A percentile compares a stretch with the other conserved stretches of the same genome.
These are phyloP conservation scores for Lactifluus piperatus DNA, from an alignment of 768 basidiomycete genomes.

Conservation along the genomic window DNA sequence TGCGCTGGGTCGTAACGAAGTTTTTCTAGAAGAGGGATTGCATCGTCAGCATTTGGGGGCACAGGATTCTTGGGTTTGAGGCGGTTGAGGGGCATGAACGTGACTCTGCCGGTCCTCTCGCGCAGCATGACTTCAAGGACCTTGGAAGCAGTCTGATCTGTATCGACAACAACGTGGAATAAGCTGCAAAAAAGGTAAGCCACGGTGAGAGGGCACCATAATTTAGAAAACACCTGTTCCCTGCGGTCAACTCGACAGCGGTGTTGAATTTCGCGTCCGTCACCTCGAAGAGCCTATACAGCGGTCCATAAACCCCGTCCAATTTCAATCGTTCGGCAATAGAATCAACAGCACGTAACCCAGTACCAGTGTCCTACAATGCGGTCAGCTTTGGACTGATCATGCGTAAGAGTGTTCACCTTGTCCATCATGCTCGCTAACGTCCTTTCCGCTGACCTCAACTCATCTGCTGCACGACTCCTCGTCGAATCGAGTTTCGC, in stretches of 20 bases:
- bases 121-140: conserved; percentile 92
- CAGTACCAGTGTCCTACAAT: conserved; percentile 81
- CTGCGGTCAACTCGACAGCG: conserved; percentile 90
- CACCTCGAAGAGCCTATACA: conserved; percentile 91
- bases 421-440: conserved; percentile 95
- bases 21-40: conserved; percentile 75
- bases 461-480: conserved; percentile 67
- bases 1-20: conserved; percentile 64
- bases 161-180: conserved; percentile 97
- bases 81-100: conserved; percentile 97
- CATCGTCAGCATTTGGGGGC: conserved; percentile 64
- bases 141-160: conserved; percentile 84
- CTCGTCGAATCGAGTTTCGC: conserved; percentile 76
- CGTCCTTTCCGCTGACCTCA: conserved; percentile 68
- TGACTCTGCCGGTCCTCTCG: conserved; percentile 90
- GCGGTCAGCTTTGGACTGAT: conserved; percentile 6
- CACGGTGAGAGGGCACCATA: neutral
- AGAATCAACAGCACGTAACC: conserved; percentile 76
- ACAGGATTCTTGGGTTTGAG: conserved; percentile 67
- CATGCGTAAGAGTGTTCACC: conserved; percentile 33
- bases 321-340: conserved; percentile 71
- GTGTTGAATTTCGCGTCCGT: conserved; percentile 83
- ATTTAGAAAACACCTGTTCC: conserved; percentile 62
- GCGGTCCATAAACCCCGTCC: conserved; percentile 84
- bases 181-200: conserved; percentile 41